These are phyloP conservation scores for Thyridium curvatum DNA, from an alignment of 2,329 filamentous ascomycete species.

Conservation along the genomic window DNA sequence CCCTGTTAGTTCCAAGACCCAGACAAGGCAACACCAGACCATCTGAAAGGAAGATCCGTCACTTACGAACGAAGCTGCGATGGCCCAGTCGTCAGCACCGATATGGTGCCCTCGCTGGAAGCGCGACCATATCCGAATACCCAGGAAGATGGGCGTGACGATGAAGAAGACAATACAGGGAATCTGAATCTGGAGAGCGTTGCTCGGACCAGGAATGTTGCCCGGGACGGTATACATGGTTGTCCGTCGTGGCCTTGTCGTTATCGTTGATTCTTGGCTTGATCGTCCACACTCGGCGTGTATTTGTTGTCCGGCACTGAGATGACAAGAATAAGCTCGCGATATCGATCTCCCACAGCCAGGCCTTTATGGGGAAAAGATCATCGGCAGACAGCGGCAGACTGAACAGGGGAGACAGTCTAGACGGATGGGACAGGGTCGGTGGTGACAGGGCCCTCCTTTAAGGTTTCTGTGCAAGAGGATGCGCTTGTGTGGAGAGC, in stretches of 20 bases:
- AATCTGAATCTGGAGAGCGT: slow-evolving; percentile 27
- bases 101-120: slow-evolving; percentile 26
- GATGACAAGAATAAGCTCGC: too few relatives aligned
- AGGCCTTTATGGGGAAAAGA: too few relatives aligned
- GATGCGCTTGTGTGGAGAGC: too few relatives aligned
- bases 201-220: slow-evolving; percentile 24
- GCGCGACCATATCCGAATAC: slow-evolving; percentile 31
- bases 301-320: background rate
- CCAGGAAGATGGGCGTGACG: slow-evolving; percentile 32
- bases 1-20: too few relatives aligned
- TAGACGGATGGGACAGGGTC: too few relatives aligned
- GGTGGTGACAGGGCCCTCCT: too few relatives aligned
- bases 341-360: too few relatives aligned
- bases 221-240: slow-evolving; percentile 16
- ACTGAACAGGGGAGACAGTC: too few relatives aligned
- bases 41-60: slow-evolving; percentile 3
- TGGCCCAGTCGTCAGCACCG: slow-evolving; percentile 35
- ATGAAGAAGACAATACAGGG: slow-evolving; percentile 36
- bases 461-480: too few relatives aligned
- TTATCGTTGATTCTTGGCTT: background rate
- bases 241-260: background rate
- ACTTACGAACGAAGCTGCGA: slow-evolving; percentile 19
- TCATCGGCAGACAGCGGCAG: too few relatives aligned
- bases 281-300: background rate
- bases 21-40: background rate